Evolutionary conservation across 768 basidiomycete species (phyloP).

Genomic region (Boletus patriciae): DNA sequence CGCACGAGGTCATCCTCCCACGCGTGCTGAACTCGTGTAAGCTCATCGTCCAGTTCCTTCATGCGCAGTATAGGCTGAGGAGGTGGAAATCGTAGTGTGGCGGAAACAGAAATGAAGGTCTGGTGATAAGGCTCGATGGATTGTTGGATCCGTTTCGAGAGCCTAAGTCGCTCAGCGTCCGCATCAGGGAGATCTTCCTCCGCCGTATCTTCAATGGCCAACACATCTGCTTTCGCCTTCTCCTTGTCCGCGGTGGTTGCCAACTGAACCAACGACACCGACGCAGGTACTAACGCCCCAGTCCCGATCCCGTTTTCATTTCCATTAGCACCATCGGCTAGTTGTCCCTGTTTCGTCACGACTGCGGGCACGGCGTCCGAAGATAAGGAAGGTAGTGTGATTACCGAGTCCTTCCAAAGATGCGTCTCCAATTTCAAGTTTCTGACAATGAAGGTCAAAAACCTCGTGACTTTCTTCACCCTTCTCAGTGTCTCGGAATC

Average conservation of each 20-base stretch:
- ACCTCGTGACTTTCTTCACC: conserved; percentile 90
- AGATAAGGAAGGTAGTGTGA: conserved; percentile 67
- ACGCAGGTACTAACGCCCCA: conserved; percentile 17
- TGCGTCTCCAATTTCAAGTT: conserved; percentile 93
- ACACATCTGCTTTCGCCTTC: conserved; percentile 9
- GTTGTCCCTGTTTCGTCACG: conserved; percentile 30
- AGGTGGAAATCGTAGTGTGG: conserved; percentile 88
- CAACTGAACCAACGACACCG: conserved; percentile 28
- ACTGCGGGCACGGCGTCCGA: conserved; percentile 59
- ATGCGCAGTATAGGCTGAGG: conserved; percentile 86
- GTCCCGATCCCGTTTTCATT: conserved; percentile 16
- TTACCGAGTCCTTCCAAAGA: conserved; percentile 88
- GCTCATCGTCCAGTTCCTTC: conserved; percentile 81
- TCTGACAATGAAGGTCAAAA: conserved; percentile 89
- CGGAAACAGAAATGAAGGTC: conserved; percentile 92
- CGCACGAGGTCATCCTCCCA: conserved; percentile 89
- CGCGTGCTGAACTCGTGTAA: conserved; percentile 64
- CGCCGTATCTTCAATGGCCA: conserved; percentile 30
- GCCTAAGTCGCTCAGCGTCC: conserved; percentile 65
- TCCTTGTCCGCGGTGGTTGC: conserved; percentile 18
- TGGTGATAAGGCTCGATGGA: conserved; percentile 80
- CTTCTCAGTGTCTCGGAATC: conserved; percentile 76
- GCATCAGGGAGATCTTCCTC: conserved; percentile 60
- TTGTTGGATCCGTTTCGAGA: conserved; percentile 76
- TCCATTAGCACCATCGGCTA: conserved; percentile 23